Evolutionary conservation across 257 asterid genomes (phyloP).

Genomic region (Capsicum chinense): DNA sequence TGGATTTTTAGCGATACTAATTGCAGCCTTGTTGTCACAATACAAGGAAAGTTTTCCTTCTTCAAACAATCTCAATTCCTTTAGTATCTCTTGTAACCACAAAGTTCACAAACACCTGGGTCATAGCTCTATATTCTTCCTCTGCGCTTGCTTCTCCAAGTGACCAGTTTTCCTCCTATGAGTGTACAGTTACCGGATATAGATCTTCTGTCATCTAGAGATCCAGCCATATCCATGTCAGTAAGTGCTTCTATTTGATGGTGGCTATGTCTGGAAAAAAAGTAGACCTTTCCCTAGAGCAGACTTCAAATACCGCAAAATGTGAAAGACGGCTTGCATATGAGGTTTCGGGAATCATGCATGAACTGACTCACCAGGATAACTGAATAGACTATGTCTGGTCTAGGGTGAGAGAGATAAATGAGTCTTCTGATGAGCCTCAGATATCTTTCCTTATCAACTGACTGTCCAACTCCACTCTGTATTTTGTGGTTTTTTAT

Average conservation of each 20-base stretch:
- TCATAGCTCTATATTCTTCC: background rate
- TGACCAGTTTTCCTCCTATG: background rate
- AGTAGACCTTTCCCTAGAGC: background rate
- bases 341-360: no score
- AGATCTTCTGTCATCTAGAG: background rate
- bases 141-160: background rate
- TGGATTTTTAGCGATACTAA: background rate
- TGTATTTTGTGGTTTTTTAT: no score
- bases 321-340: background rate
- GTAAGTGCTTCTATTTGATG: background rate
- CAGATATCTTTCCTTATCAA: no score
- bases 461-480: no score
- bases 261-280: background rate
- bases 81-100: background rate
- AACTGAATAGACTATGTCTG: no score
- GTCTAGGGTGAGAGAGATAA: no score
- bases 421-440: no score
- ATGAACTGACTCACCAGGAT: background rate
- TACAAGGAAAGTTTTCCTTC: background rate
- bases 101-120: background rate
- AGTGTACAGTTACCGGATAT: background rate
- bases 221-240: background rate
- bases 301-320: background rate
- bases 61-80: background rate
- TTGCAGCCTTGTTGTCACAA: background rate